Evolutionary conservation across 179 eudicot genomes (phyloP), one percentile per base, ranked within the genome.

Genomic region (Beta macrorhiza): DNA sequence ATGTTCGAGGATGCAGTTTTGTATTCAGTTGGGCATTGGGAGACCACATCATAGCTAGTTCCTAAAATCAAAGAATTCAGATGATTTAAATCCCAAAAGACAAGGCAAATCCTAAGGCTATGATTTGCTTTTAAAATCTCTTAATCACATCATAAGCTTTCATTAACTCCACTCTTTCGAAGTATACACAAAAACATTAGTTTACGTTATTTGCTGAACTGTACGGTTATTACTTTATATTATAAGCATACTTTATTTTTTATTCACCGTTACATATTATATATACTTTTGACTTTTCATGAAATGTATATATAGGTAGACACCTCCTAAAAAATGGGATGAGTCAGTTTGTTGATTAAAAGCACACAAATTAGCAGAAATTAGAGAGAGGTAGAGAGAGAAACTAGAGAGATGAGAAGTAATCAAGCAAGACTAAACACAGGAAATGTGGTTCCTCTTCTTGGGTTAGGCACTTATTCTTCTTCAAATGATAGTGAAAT

Each of bases 391-490:
- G 74, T 67, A 62, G 69, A 78, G 71, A 72, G 49, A 78, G 52
- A 78, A 25, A 82, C 52, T 10, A 65, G 76, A 82, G 20, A 69
- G 53, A 87, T 82, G 87, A 85, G 72, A 79, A 65, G 76, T 63
- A 78, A 83, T 74, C 79, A 85, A 72, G 67, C 82, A 67, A 85
- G 83, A 82, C 75, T 87, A 59, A 83, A 83, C 75, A 67, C 83
- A 37, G 87, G 86, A 55, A 77, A 44, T 49, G 74, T 74, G 74
- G 80, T 87, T 73, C 87, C 89, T 70, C 44, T 78, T 5, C 79
- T 87, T 73, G 89, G 86, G 15, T 64, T 87, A 1, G 89, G 89
- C 67, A 87, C 89, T 78, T 87, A 80, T 22, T 83, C 87, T 2
- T 75, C 32, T 65, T 77, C 85, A 20, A 63, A 75, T 73, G 84